These are phyloP conservation scores for Carex sylvatica DNA, from an alignment of 202 grass and related monocot species.

Conservation along the genomic window DNA sequence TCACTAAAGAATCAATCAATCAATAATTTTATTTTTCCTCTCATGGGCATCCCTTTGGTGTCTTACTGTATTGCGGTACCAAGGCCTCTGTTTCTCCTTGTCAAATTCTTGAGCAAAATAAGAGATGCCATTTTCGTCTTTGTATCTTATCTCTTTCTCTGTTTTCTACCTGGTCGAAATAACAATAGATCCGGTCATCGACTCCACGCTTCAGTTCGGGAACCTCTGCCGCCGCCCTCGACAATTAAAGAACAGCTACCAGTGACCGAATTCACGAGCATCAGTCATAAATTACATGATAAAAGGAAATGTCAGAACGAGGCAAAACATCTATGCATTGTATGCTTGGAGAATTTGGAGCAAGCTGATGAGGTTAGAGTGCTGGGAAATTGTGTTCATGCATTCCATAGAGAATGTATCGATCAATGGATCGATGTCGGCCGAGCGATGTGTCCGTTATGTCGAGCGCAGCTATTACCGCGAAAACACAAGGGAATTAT, in stretches of 20 bases:
- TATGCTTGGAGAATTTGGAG: constrained; percentile 60
- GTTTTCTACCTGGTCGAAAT: constrained; percentile 12
- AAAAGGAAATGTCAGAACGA: not conserved
- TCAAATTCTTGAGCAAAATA: constrained; percentile 31
- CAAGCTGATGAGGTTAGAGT: constrained; percentile 39
- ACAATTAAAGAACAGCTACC: constrained; percentile 47
- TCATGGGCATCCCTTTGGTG: constrained; percentile 70
- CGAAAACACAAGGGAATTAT: not conserved
- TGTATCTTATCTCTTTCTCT: constrained; percentile 38
- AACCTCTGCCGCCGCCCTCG: constrained; percentile 17
- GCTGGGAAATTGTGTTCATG: constrained; percentile 72
- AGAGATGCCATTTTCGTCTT: constrained; percentile 28
- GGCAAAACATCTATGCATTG: constrained; percentile 30
- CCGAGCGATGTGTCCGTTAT: constrained; percentile 53
- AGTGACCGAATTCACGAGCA: constrained; percentile 31
- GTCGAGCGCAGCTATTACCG: constrained; percentile 49
- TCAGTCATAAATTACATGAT: not conserved
- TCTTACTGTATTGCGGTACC: constrained; percentile 45
- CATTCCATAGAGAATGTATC: constrained; percentile 73
- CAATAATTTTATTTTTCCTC: not conserved
- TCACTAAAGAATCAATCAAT: not conserved
- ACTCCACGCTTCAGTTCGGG: not conserved
- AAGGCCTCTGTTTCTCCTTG: constrained; percentile 45
- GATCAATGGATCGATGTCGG: constrained; percentile 75
- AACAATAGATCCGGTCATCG: constrained; percentile 15